These are phyloP conservation scores for Claviceps sp. DNA, from an alignment of 2,329 filamentous ascomycete genomes.

Conservation along the genomic window DNA sequence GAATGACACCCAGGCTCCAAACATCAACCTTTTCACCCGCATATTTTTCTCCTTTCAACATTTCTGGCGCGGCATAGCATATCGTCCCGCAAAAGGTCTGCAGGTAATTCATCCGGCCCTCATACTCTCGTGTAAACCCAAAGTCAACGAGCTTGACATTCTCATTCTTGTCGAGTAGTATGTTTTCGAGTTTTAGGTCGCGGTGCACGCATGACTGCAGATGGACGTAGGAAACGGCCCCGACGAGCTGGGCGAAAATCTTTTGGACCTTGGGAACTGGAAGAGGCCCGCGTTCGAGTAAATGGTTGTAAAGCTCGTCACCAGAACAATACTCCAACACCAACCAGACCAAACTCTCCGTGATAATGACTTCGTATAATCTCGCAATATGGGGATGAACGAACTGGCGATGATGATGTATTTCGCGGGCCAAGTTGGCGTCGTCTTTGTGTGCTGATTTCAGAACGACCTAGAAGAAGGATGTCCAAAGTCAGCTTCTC, in stretches of 20 bases:
- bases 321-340: conserved; percentile 94
- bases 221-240: conserved; percentile 90
- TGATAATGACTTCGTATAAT: conserved; percentile 96
- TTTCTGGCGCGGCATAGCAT: conserved; percentile 95
- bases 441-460: conserved; percentile 96
- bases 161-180: conserved; percentile 87
- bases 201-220: conserved; percentile 91
- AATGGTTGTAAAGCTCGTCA: conserved; percentile 93
- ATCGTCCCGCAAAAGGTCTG: conserved; percentile 97
- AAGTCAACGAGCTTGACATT: conserved; percentile 98
- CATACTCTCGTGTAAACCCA: conserved; percentile 94
- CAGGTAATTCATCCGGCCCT: conserved; percentile 84
- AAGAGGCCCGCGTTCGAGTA: conserved; percentile 74
- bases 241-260: conserved; percentile 91
- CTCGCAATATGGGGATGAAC: conserved; percentile 93
- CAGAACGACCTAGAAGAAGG: conserved; percentile 63
- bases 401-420: conserved; percentile 97
- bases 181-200: conserved; percentile 83
- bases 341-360: conserved; percentile 87
- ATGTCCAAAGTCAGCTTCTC: background rate
- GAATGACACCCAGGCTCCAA: conserved; percentile 77
- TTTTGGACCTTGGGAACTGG: conserved; percentile 79
- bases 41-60: conserved; percentile 97
- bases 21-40: conserved; percentile 96
- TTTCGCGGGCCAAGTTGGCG: conserved; percentile 88